Conservation (phyloP, 2,329 filamentous ascomycete genomes). For the Microdochium trichocladiopsis region DNA sequence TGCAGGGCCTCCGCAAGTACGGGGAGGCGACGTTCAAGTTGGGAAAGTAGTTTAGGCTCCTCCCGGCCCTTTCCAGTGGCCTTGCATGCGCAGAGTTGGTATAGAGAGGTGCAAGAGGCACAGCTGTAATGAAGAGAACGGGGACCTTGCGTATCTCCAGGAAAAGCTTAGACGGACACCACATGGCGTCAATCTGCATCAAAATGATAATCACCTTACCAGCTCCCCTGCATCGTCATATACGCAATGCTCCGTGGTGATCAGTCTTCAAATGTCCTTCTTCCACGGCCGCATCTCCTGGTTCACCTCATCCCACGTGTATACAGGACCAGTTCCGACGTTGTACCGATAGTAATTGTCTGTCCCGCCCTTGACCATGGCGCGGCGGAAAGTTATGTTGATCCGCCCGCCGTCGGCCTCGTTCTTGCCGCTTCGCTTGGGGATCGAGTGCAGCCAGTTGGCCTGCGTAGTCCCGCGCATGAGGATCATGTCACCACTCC, state of each 20-base stretch:
- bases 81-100: neutral
- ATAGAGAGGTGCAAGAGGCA: neutral
- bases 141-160: too few relatives aligned
- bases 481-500: constrained; percentile 69
- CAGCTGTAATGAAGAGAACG: too few relatives aligned
- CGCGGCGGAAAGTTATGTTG: constrained; percentile 73
- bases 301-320: constrained; percentile 54
- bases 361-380: constrained; percentile 64
- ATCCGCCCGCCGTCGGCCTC: constrained; percentile 57
- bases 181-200: too few relatives aligned
- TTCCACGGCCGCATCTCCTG: constrained; percentile 41
- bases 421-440: constrained; percentile 62
- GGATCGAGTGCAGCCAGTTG: constrained; percentile 72
- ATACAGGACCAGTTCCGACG: constrained; percentile 62
- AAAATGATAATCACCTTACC: too few relatives aligned
- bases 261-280: constrained; percentile 3
- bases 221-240: too few relatives aligned
- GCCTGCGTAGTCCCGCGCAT: constrained; percentile 72
- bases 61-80: neutral
- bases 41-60: constrained; percentile 44
- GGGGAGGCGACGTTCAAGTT: constrained; percentile 84
- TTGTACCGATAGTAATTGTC: constrained; percentile 85
- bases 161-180: too few relatives aligned
- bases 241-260: too few relatives aligned
- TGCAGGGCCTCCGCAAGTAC: constrained; percentile 76